phyloP scores from a whole-genome alignment of 768 basidiomycete species.

The Podaxis sp. region DNA sequence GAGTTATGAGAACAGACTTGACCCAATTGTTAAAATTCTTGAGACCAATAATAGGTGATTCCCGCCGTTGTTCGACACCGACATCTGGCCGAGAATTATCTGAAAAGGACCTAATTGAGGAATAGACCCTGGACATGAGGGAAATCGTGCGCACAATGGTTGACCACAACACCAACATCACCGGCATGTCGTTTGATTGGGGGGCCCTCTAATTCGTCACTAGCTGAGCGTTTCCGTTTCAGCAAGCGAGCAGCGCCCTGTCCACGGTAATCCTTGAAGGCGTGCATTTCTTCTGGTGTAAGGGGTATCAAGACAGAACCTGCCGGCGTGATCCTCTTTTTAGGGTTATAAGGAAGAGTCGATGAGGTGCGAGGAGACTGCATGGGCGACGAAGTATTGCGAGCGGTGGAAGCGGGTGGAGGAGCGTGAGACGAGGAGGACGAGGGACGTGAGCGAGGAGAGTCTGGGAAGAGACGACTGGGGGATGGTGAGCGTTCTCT shows the following conservation, averaged over 20 bases:
- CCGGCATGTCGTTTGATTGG: slow-evolving; percentile 55
- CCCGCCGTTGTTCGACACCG: slow-evolving; percentile 76
- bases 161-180: slow-evolving; percentile 72
- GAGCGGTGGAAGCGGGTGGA: slow-evolving; percentile 30
- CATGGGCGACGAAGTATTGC: slow-evolving; percentile 6
- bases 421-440: slow-evolving; percentile 29
- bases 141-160: slow-evolving; percentile 65
- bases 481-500: slow-evolving; percentile 12
- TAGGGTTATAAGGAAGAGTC: slow-evolving; percentile 63
- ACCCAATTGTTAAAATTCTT: slow-evolving; percentile 99
- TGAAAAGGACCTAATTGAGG: slow-evolving; percentile 29
- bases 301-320: slow-evolving; percentile 64
- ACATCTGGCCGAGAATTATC: slow-evolving; percentile 95
- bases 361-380: slow-evolving; percentile 25
- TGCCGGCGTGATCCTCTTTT: slow-evolving; percentile 58
- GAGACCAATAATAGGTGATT: slow-evolving; percentile 94
- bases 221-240: slow-evolving; percentile 52
- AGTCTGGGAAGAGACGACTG: slow-evolving; percentile 16
- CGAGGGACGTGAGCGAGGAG: slow-evolving; percentile 31
- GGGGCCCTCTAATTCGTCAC: slow-evolving; percentile 37
- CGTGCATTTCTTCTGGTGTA: slow-evolving; percentile 58
- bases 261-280: slow-evolving; percentile 57
- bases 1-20: slow-evolving; percentile 93
- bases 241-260: slow-evolving; percentile 52
- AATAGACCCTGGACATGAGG: slow-evolving; percentile 10